Percentiles rank a stretch among this genome's conserved stretches.
Conservation (phyloP, 164 flowering plant genomes). For the Liquidambar formosana region DNA sequence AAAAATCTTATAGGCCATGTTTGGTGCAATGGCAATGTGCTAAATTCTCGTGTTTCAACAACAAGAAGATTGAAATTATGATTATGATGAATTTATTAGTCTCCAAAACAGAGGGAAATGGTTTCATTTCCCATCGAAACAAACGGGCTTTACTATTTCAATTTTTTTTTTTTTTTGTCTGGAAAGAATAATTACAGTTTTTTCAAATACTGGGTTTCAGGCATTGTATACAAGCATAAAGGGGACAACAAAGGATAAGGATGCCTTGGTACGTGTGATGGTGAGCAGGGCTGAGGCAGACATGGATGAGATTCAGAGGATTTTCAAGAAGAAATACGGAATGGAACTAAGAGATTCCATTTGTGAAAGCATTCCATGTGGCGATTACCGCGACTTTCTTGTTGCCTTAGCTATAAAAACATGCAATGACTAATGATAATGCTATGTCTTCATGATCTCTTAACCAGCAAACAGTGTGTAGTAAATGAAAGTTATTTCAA, state of each 20-base stretch:
- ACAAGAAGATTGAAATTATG: too few relatives aligned
- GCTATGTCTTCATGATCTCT: background rate
- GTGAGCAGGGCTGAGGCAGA: conserved; percentile 67
- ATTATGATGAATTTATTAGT: too few relatives aligned
- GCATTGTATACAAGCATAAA: conserved; percentile 41
- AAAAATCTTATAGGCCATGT: too few relatives aligned
- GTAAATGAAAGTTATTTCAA: background rate
- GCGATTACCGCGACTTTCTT: conserved; percentile 58
- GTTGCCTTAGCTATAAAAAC: conserved; percentile 37
- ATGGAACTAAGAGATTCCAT: conserved; percentile 50
- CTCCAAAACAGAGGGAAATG: too few relatives aligned
- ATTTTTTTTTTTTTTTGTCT: too few relatives aligned
- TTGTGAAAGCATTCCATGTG: conserved; percentile 33
- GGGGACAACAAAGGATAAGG: conserved; percentile 32
- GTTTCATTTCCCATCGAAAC: too few relatives aligned
- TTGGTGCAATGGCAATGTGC: too few relatives aligned
- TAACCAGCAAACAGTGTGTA: background rate
- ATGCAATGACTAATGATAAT: background rate
- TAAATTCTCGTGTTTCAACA: too few relatives aligned
- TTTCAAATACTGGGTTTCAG: conserved; percentile 26
- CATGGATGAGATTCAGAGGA: conserved; percentile 53
- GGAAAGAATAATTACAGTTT: background rate
- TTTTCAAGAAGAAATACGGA: conserved; percentile 48
- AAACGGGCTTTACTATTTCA: too few relatives aligned
- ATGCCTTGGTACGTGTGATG: conserved; percentile 37